Conservation (phyloP, 257 asterid genomes). For the Euphrasia confusa region DNA sequence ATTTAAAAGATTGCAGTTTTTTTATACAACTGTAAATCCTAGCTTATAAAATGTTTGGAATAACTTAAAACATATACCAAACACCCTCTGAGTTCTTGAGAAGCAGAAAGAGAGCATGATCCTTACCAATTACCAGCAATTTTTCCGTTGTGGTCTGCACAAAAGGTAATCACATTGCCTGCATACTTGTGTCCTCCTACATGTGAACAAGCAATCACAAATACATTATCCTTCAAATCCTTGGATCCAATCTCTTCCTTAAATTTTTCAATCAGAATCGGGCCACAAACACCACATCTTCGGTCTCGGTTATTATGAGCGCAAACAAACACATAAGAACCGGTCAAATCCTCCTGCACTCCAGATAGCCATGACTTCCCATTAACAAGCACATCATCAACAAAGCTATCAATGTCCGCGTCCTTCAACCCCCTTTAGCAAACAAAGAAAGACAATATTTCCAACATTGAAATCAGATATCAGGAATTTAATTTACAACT, state of each 20-base stretch:
- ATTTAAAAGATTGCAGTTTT: background rate
- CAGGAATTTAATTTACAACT: conserved; percentile 15
- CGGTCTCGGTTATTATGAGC: conserved; percentile 81
- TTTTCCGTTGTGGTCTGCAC: conserved; percentile 60
- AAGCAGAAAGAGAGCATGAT: background rate
- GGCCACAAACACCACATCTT: conserved; percentile 98
- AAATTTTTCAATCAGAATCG: conserved; percentile 72
- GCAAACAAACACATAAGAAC: conserved; percentile 1
- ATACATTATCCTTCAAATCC: conserved; percentile 50
- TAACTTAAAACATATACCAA: too few species aligned
- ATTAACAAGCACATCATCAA: conserved; percentile 80
- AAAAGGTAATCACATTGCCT: conserved; percentile 78
- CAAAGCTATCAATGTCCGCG: conserved; percentile 68
- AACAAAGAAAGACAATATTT: conserved; percentile 29
- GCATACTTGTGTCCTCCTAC: conserved; percentile 98
- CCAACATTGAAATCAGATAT: conserved; percentile 19
- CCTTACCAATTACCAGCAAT: conserved; percentile 83
- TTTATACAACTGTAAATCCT: background rate
- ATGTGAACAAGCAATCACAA: conserved; percentile 89
- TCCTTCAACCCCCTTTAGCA: conserved; percentile 68
- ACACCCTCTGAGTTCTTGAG: too few species aligned
- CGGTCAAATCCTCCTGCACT: conserved; percentile 44
- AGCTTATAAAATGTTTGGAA: background rate
- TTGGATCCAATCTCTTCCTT: conserved; percentile 58
- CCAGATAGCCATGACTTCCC: conserved; percentile 74